Base-by-base conservation (phyloP, 2,329 filamentous ascomycete species). In the Clonostachys sp. region DNA sequence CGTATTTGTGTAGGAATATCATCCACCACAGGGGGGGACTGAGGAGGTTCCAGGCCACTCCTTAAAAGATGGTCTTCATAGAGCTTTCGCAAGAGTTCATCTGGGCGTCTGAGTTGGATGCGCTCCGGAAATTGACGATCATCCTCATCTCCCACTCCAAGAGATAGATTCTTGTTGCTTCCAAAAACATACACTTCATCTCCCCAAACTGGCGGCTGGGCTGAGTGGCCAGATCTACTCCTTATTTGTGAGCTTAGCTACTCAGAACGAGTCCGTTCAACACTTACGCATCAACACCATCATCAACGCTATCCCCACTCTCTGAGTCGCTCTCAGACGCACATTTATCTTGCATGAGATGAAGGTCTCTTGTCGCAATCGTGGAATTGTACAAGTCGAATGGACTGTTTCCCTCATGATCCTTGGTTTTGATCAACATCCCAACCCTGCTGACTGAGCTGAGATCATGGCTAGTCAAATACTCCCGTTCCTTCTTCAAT, bases 131-230 rank as follows among this genome's bases (percentile, higher is more conserved):
- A 95, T 53, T 97, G 91, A 4, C 94, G 84, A 61, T 99, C 92
- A 62, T 96, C 91, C 58, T 95, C 87, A 61, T 99, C 91, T n/a
- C 91, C 91, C 50, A 97, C 86, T 2, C 94, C 94, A 18, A 99
- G 78, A 0, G 89, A 94, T 10, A 95, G 70, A 56, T 99, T 99
- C 61, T 94, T 95, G 68, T 96, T 99, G 67, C 91, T 97, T 44
- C 94, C 94, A 66, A 97, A 96, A 1, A 90, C 86, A 59, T 90
- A 97, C 1, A 96, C 72, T 61, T 99, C 94, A 58, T 96, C 89
- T 9, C 90, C 92, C 17, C 24, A 30, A 30, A 30, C 24, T 5
- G 2, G 9, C 24, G 24, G 24, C 24, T 30, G 24, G 24, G 9
- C 24, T 30, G 24, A 30, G 8, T 30, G 24, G 24, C 24, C 24